These are phyloP conservation scores for Myxozyma sirexii DNA, from an alignment of 805 yeast species.

Conservation along the genomic window DNA sequence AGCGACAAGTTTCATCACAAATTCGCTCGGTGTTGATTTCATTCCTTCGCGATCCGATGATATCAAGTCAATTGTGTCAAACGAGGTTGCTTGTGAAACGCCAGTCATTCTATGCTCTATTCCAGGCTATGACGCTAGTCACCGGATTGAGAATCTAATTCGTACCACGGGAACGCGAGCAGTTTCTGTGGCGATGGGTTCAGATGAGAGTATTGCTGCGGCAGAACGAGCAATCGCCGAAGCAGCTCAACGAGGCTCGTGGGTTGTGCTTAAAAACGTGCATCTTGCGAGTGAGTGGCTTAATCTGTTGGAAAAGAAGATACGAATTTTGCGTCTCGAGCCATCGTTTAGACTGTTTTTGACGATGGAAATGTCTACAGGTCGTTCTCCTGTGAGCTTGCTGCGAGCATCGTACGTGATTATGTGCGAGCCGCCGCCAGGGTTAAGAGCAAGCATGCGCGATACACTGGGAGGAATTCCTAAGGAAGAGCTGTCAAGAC, in stretches of 20 bases:
- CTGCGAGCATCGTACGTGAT: constrained; percentile 58
- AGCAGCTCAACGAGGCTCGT: constrained; percentile 54
- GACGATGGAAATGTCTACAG: constrained; percentile 54
- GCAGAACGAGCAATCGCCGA: constrained; percentile 58
- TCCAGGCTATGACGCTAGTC: constrained; percentile 68
- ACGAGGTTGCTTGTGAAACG: constrained; percentile 27
- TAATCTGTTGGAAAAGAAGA: constrained; percentile 53
- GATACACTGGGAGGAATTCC: constrained; percentile 44
- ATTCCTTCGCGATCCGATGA: constrained; percentile 1
- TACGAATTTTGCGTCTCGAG: constrained; percentile 43
- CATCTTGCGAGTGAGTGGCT: constrained; percentile 74
- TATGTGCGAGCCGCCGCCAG: constrained; percentile 64
- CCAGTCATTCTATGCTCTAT: constrained; percentile 61
- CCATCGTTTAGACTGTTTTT: constrained; percentile 59
- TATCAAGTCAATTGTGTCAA: constrained; percentile 31
- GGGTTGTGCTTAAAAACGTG: constrained; percentile 81
- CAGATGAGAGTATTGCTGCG: constrained; percentile 60
- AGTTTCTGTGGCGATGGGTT: constrained; percentile 66
- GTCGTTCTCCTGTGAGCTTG: constrained; percentile 56
- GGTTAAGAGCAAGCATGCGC: constrained; percentile 53
- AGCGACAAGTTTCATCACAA: constrained; percentile 6
- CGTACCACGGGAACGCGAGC: constrained; percentile 39
- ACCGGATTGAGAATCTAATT: constrained; percentile 54
- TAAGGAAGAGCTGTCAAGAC: constrained; percentile 19
- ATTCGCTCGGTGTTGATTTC: constrained; percentile 12